Evolutionary conservation across 2,329 filamentous ascomycete species (phyloP), one percentile per base, ranked within the genome.

Genomic region (Coniochaeta ligniaria): DNA sequence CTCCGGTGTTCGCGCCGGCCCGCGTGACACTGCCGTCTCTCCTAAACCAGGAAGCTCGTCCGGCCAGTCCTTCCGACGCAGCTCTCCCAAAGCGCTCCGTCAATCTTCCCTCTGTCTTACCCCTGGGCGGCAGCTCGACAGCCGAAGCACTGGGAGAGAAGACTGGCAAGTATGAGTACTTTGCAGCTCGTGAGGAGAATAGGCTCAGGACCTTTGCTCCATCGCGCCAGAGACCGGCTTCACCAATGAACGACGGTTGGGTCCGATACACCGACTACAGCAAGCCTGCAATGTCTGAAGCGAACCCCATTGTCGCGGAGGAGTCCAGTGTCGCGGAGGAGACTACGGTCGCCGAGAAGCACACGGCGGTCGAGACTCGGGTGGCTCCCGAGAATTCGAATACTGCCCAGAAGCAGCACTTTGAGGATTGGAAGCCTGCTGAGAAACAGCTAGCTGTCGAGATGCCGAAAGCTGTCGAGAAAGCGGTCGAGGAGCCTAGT

Each of bases 161-260:
- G 57, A 63, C 64, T 4, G 68, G 68, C 5, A 70, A 70, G 52
- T 9, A 43, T 4, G 67, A 67, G n/a, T 69, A 62, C 47, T 71
- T 70, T 31, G 61, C 60, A 6, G 69, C 70, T 12, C 63, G 69
- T 8, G 66, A 69, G 45, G 58, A 62, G 2, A 72, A 72, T 61
- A 71, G 66, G 57, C 31, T 56, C 11, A 20, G 60, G 60, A 26
- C 52, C 28, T 36, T 43, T 41, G 36, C 35, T 14, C 50, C 52
- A n/a, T 33, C 11, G 6, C 8, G 8, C n/a, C 14, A 38, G 22
- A 22, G 12, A 26, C 28, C 35, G 33, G 55, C 7, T 14, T 35
- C 33, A 3, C 4, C 24, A 4, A 24, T 47, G 16, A 17, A 17
- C 5, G 12, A 36, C 38, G 17, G 20, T 17, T 41, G 45, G 36